Base-by-base conservation (phyloP, 2,329 filamentous ascomycete genomes). In the Pleochaeta shiraiana region DNA sequence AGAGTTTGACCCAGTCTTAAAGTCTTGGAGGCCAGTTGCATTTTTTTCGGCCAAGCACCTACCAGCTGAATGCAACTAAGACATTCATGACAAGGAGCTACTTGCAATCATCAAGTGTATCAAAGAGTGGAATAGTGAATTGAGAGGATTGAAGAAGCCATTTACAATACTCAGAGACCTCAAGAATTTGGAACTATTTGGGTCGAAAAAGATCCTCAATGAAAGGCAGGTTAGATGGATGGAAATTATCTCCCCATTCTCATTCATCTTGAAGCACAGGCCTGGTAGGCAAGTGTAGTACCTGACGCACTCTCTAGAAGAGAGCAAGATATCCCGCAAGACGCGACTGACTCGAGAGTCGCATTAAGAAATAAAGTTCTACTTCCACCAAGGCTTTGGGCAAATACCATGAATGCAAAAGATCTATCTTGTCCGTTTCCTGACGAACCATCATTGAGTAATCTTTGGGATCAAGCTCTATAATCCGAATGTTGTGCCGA, bases 41-140 rank as follows among this genome's bases (percentile, higher is more conserved):
- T 53, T 53, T 26, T 53, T 53, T 12, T 53, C 47, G 12, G 47
- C 9, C 16, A 53, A 53, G 24, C 47, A 53, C 47, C 47, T 53
- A 19, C 4, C 39, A 43, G 39, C 39, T 2, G 39, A 43, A 4
- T 2, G 39, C 4, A 43, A 43, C n/a, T 43, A 43, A 14, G 39
- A 43, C 39, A 43, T 43, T 43, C 39, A 43, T 43, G 47, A 53
- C 24, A 53, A 53, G 24, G 47, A 12, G 47, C 47, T 11, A 53
- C 47, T 53, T 3, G 47, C 24, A 53, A 26, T 53, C 24, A 26
- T 53, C 16, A 53, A 53, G 24, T 53, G 47, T 2, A n/a, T 61
- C 19, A 61, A 61, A 33, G 57, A 61, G 24, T 61, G 31, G 57
- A 61, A 33, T 33, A 61, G 57, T 61, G 47, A 53, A 21, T 26